A percentile compares a stretch with the other conserved stretches of the same genome.
phyloP scores from a whole-genome alignment of 1,139 yeast genomes.

The Blastobotrys apis region DNA sequence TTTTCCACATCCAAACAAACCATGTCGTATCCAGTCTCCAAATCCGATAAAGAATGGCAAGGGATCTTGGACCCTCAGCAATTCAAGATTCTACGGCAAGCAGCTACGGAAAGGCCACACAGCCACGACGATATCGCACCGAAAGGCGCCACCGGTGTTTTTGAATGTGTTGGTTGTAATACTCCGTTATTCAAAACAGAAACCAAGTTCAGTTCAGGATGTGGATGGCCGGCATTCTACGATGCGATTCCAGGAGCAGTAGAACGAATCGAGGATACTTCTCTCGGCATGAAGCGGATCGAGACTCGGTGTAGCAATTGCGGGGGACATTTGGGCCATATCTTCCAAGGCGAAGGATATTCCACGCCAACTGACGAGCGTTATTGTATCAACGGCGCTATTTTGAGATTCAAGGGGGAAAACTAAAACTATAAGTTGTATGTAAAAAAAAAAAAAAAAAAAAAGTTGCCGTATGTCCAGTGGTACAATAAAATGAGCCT shows the following conservation, averaged over 20 bases:
- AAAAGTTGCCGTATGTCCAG: background rate
- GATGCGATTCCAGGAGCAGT: slow-evolving; percentile 83
- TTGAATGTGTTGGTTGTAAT: slow-evolving; percentile 81
- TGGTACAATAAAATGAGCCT: too few species aligned
- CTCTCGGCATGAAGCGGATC: slow-evolving; percentile 72
- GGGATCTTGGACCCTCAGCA: slow-evolving; percentile 75
- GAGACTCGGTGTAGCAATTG: slow-evolving; percentile 89
- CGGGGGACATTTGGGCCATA: slow-evolving; percentile 93
- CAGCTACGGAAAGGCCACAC: slow-evolving; percentile 80
- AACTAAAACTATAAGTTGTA: background rate
- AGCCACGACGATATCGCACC: slow-evolving; percentile 47
- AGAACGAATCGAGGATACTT: slow-evolving; percentile 52
- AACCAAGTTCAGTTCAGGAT: slow-evolving; percentile 81
- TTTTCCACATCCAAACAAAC: background rate
- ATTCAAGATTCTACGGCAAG: slow-evolving; percentile 69
- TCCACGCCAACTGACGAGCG: slow-evolving; percentile 85
- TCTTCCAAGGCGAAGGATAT: slow-evolving; percentile 92
- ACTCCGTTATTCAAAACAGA: slow-evolving; percentile 72
- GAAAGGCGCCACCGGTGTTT: slow-evolving; percentile 48
- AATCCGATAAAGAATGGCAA: slow-evolving; percentile 70
- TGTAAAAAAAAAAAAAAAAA: background rate
- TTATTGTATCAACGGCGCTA: slow-evolving; percentile 89
- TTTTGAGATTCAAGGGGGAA: slow-evolving; percentile 60
- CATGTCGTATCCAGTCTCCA: slow-evolving; percentile 23
- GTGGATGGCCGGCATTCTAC: slow-evolving; percentile 98